Percentiles rank a stretch among this genome's conserved stretches.
Evolutionary conservation across 139 green algal genomes (phyloP).

Genomic region (Chlamydomonas urium): DNA sequence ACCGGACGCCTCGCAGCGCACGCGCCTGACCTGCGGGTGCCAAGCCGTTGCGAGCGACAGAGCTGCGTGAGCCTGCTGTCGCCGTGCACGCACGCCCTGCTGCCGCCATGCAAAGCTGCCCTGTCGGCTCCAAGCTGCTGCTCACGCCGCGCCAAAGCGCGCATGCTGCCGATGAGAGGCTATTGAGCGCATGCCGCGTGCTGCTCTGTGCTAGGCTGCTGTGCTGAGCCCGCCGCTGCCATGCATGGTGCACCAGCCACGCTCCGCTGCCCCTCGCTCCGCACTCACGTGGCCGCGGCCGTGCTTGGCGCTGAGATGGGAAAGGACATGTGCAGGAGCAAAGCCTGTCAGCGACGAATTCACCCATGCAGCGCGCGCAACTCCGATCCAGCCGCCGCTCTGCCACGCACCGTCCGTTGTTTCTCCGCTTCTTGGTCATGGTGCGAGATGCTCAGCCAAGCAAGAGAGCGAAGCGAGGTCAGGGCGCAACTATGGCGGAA

Average conservation of each 20-base stretch:
- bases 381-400: neutral
- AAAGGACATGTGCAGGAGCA: conserved; percentile 1
- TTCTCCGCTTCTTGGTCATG: conserved; percentile 89
- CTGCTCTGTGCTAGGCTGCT: neutral
- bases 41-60: conserved; percentile 2
- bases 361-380: neutral
- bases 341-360: neutral
- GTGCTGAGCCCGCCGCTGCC: neutral
- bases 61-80: neutral
- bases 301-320: conserved; percentile 81
- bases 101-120: neutral
- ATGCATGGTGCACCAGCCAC: neutral
- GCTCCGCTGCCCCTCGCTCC: neutral
- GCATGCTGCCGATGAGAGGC: neutral
- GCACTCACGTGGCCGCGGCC: conserved; percentile 76
- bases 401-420: conserved; percentile 47
- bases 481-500: no score
- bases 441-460: conserved; percentile 29
- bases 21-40: conserved; percentile 70
- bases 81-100: neutral
- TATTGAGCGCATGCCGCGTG: neutral
- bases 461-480: no score
- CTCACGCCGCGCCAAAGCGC: neutral
- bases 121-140: neutral
- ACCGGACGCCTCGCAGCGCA: conserved; percentile 93